Percentiles rank a stretch among this genome's conserved stretches.
Conservation (phyloP, 495 filamentous ascomycete genomes). For the Durotheca rogersii region DNA sequence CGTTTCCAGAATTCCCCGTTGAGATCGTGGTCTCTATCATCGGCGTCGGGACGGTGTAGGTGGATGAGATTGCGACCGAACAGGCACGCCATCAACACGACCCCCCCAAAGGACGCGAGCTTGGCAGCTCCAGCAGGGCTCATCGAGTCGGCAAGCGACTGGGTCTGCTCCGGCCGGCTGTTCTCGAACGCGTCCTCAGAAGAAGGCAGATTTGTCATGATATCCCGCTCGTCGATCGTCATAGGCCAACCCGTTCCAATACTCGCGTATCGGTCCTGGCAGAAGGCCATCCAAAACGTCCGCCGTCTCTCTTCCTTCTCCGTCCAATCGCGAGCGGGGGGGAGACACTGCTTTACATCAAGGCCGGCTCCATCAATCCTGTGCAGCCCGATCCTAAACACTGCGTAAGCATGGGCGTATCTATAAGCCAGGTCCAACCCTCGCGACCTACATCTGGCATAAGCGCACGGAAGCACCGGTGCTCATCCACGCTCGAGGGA, state of each 20-base stretch:
- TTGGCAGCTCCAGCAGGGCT: constrained; percentile 66
- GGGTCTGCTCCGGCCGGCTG: constrained; percentile 69
- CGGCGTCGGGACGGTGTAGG: constrained; percentile 81
- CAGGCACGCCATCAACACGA: constrained; percentile 79
- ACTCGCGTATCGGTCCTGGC: constrained; percentile 86
- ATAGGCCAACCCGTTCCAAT: constrained; percentile 98
- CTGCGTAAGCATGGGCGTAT: constrained; percentile 14
- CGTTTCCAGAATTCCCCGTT: constrained; percentile 97
- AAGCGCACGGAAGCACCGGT: constrained; percentile 75
- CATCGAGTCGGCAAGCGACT: constrained; percentile 70
- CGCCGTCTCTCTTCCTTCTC: constrained; percentile 88
- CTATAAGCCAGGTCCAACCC: neutral
- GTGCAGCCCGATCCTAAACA: constrained; percentile 74
- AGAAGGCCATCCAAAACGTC: constrained; percentile 94
- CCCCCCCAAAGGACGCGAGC: constrained; percentile 76
- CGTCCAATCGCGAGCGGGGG: constrained; percentile 85
- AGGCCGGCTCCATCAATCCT: constrained; percentile 81
- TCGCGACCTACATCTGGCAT: constrained; percentile 64
- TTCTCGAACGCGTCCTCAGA: constrained; percentile 85
- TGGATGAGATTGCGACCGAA: constrained; percentile 95
- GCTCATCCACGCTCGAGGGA: constrained; percentile 93
- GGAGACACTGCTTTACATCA: constrained; percentile 89
- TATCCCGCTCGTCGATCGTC: constrained; percentile 88
- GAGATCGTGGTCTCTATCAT: constrained; percentile 83
- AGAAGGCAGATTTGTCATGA: constrained; percentile 80